Conservation (phyloP, 2,329 filamentous ascomycete genomes). For the Berkeleyomyces basicola region DNA sequence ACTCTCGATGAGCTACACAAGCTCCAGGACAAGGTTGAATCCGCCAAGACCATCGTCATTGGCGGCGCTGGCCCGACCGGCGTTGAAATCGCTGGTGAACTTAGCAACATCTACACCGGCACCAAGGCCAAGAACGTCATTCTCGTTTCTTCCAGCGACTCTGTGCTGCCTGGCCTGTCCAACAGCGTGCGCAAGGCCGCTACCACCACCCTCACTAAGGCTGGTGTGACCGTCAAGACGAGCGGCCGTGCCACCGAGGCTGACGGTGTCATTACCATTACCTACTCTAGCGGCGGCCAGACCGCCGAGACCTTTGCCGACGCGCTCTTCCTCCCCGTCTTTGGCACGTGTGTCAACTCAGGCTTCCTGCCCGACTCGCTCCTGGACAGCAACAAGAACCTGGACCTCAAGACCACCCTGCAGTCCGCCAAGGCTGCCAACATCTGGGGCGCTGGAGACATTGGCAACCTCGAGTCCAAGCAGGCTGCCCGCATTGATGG, state of each 20-base stretch:
- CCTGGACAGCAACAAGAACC: slow-evolving; percentile 21
- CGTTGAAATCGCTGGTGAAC: slow-evolving; percentile 23
- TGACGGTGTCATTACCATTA: slow-evolving; percentile 23
- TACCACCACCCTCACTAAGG: slow-evolving; percentile 25
- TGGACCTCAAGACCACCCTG: slow-evolving; percentile 25
- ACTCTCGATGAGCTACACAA: slow-evolving; percentile 25
- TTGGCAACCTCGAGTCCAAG: slow-evolving; percentile 26
- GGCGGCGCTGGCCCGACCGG: slow-evolving; percentile 25
- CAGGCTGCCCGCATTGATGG: slow-evolving; percentile 18
- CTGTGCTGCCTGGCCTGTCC: slow-evolving; percentile 13
- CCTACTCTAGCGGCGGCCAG: background rate
- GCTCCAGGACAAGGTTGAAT: slow-evolving; percentile 23
- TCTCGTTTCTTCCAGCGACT: slow-evolving; percentile 13
- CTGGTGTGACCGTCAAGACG: slow-evolving; percentile 27
- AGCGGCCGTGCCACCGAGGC: slow-evolving; percentile 24
- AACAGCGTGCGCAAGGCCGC: slow-evolving; percentile 24
- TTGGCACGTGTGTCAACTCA: slow-evolving; percentile 30
- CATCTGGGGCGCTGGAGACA: slow-evolving; percentile 31
- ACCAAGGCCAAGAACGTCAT: slow-evolving; percentile 19
- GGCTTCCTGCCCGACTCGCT: slow-evolving; percentile 25
- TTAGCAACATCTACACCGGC: slow-evolving; percentile 20
- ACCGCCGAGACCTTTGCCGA: slow-evolving; percentile 20
- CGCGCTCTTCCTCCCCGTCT: slow-evolving; percentile 31
- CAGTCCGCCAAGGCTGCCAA: slow-evolving; percentile 20
- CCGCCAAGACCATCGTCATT: slow-evolving; percentile 23